Base-by-base conservation (phyloP, 225 moss, liverwort and hornwort genomes). In the Rhytidiadelphus loreus region DNA sequence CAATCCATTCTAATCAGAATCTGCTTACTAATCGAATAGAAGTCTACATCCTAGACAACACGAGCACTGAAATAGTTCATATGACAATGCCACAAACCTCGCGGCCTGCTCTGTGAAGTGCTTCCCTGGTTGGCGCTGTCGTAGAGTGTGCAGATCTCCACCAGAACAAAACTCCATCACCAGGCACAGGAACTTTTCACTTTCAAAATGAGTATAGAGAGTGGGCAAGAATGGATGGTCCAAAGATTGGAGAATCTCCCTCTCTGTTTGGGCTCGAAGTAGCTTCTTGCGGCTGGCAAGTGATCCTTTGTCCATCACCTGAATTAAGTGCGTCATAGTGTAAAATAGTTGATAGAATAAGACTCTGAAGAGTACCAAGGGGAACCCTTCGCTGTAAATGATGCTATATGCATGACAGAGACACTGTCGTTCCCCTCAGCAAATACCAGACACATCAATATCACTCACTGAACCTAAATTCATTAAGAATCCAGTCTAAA, bases 161-260 rank as follows among this genome's bases (percentile, higher is more conserved):
- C 97, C 97, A 48, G 98, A 94, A 92, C 98, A 98, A 79, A 93
- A 98, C 82, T 98, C 98, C 98, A 98, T 98, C 39, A 98, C 96
- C 70, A 98, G 89, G 90, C 98, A 98, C 79, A 95, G 89, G 62
- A 98, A 98, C 88, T 98, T 95, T 16, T 95, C 95, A 58, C 97
- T 98, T 90, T 98, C 98, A 79, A 98, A 98, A 90, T 98, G 98
- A 32, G 98, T 95, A 30, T 98, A 98, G 48, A 98, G 93, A 26
- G 98, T 98, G 56, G 98, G 98, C 66, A 98, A 91, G 87, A 98
- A 98, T 9, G 98, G 98, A 73, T 98, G 98, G 77, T 98, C 98
- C 80, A 98, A 90, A 84, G 93, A 91, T 33, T 97, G 93, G 62
- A 98, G 90, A 75, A 98, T 98, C 86, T 97, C 97, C 79, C 97